A percentile compares a stretch with the other conserved stretches of the same genome.
Evolutionary conservation across 176 grass and related monocot genomes (phyloP).

Genomic region (Neostapfia colusana): DNA sequence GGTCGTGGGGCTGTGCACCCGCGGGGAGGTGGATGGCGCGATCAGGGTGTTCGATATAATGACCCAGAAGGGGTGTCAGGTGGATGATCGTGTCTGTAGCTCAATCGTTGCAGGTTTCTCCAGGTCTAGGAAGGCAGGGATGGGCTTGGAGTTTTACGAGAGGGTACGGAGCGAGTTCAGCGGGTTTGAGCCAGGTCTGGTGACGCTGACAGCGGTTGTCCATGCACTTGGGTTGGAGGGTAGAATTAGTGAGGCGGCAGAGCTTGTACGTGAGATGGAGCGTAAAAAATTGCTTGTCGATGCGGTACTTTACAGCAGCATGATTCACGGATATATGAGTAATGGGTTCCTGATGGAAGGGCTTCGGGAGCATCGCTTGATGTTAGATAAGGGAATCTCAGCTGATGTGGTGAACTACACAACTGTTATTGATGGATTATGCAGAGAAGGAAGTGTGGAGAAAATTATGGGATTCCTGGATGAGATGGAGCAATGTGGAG

Average conservation of each 20-base stretch:
- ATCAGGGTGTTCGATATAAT: conserved; percentile 68
- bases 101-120: conserved; percentile 61
- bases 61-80: conserved; percentile 32
- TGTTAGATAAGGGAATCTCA: conserved; percentile 57
- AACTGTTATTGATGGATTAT: conserved; percentile 62
- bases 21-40: conserved; percentile 50
- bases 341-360: conserved; percentile 60
- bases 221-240: conserved; percentile 54
- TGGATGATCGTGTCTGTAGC: conserved; percentile 67
- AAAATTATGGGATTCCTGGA: conserved; percentile 69
- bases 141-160: conserved; percentile 57
- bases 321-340: conserved; percentile 59
- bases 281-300: conserved; percentile 41
- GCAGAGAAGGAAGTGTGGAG: conserved; percentile 72
- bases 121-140: conserved; percentile 33
- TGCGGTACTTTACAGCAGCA: conserved; percentile 56
- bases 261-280: conserved; percentile 56
- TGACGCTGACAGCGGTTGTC: conserved; percentile 51
- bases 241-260: conserved; percentile 39
- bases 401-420: conserved; percentile 69
- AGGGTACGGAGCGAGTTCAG: conserved; percentile 38
- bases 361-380: conserved; percentile 46
- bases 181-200: conserved; percentile 53
- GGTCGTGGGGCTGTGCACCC: conserved; percentile 34
- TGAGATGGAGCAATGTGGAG: conserved; percentile 46